A percentile compares a stretch with the other conserved stretches of the same genome.
Evolutionary conservation across 768 basidiomycete genomes (phyloP).

Genomic region (Termitomyces sp.): DNA sequence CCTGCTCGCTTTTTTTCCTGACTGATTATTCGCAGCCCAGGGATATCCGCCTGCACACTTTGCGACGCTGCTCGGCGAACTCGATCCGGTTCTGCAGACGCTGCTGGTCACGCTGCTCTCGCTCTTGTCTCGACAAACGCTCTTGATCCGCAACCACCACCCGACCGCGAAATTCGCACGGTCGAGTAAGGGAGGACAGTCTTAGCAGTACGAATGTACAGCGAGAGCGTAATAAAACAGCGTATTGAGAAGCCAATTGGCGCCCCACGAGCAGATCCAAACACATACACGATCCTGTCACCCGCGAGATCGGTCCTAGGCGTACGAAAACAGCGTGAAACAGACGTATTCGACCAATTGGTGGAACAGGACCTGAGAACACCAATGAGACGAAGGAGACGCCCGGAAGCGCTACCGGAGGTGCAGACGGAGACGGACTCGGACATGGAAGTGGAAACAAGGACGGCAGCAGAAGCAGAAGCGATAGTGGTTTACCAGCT

Average conservation of each 20-base stretch:
- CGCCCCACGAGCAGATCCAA: background rate
- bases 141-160: too few relatives aligned
- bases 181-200: background rate
- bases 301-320: background rate
- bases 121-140: constrained; percentile 74
- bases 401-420: background rate
- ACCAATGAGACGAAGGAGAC: background rate
- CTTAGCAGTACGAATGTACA: background rate
- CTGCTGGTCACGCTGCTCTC: constrained; percentile 68
- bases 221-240: background rate
- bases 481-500: background rate
- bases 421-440: background rate
- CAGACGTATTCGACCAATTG: background rate
- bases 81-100: constrained; percentile 48
- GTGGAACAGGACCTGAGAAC: background rate
- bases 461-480: background rate
- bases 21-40: constrained; percentile 32
- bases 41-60: constrained; percentile 73
- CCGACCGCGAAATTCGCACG: background rate
- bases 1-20: background rate
- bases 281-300: background rate
- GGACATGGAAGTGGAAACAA: background rate
- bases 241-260: too few relatives aligned
- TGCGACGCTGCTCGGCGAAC: constrained; percentile 52
- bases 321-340: background rate